Percentiles rank a stretch among this genome's conserved stretches.
Conservation (phyloP, 2,329 filamentous ascomycete genomes). For the Fonsecaea monophora region DNA sequence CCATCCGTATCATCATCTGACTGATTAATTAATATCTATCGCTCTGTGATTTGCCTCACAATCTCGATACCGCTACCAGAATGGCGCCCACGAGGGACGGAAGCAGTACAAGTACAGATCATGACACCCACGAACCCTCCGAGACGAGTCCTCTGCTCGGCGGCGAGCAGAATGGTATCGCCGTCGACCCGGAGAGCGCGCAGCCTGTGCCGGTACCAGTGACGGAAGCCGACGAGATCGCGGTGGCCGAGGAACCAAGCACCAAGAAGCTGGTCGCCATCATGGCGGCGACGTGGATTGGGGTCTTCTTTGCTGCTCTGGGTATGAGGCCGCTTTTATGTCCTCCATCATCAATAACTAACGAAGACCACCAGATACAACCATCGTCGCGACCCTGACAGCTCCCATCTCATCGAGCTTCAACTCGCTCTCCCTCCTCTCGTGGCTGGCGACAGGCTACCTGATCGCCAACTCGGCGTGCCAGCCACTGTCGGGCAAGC, state of each 20-base stretch:
- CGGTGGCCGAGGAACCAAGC: constrained; percentile 53
- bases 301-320: constrained; percentile 64
- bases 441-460: constrained; percentile 88
- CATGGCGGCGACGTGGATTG: constrained; percentile 59
- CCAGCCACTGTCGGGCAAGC: constrained; percentile 81
- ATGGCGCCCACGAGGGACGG: constrained; percentile 4
- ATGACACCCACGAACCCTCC: constrained; percentile 13
- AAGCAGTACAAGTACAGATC: background rate
- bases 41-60: too few species aligned
- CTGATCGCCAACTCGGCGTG: constrained; percentile 86
- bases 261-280: constrained; percentile 57
- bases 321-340: constrained; percentile 44
- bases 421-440: constrained; percentile 77
- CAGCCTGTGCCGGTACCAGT: background rate
- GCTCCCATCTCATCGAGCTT: constrained; percentile 85
- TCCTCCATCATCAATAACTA: background rate
- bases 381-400: constrained; percentile 84
- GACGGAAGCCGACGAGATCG: constrained; percentile 9
- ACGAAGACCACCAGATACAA: constrained; percentile 64
- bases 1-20: too few species aligned
- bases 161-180: constrained; percentile 10
- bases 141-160: constrained; percentile 35
- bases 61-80: background rate
- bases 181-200: constrained; percentile 21
- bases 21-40: too few species aligned